These are phyloP conservation scores for Malus hybrid DNA, from an alignment of 331 rosid species.

Conservation along the genomic window DNA sequence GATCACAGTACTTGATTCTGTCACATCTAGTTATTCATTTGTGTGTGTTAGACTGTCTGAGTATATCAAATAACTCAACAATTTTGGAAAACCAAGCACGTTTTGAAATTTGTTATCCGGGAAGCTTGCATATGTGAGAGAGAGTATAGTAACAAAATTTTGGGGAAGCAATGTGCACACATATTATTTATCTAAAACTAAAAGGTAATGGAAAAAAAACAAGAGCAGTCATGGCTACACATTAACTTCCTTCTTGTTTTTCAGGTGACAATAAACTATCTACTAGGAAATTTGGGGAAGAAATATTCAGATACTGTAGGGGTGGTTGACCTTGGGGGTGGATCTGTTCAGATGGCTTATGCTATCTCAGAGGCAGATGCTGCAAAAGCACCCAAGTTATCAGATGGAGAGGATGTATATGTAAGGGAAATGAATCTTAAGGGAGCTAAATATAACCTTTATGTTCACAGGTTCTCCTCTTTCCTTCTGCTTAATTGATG, in stretches of 20 bases:
- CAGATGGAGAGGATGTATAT: conserved; percentile 55
- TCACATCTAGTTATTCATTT: neutral
- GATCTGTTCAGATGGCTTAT: conserved; percentile 99
- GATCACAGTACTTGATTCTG: neutral
- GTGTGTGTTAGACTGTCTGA: neutral
- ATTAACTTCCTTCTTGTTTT: conserved; percentile 14
- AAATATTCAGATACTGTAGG: conserved; percentile 79
- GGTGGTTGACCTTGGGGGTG: conserved; percentile 99
- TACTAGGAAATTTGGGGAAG: conserved; percentile 88
- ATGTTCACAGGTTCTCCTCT: conserved; percentile 87
- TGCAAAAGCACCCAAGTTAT: conserved; percentile 52
- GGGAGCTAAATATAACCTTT: conserved; percentile 75
- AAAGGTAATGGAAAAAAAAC: neutral
- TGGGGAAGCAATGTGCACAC: neutral
- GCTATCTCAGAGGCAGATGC: conserved; percentile 84
- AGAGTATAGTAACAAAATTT: neutral
- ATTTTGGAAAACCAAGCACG: neutral
- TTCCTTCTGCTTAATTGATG: conserved; percentile 9
- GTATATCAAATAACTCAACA: neutral
- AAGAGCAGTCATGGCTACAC: neutral
- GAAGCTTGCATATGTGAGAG: neutral
- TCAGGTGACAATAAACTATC: conserved; percentile 89
- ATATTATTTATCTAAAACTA: neutral
- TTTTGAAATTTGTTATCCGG: neutral
- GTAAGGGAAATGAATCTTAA: conserved; percentile 75